Base-by-base conservation (phyloP, 495 filamentous ascomycete species). In the Aspergillus cristatus region DNA sequence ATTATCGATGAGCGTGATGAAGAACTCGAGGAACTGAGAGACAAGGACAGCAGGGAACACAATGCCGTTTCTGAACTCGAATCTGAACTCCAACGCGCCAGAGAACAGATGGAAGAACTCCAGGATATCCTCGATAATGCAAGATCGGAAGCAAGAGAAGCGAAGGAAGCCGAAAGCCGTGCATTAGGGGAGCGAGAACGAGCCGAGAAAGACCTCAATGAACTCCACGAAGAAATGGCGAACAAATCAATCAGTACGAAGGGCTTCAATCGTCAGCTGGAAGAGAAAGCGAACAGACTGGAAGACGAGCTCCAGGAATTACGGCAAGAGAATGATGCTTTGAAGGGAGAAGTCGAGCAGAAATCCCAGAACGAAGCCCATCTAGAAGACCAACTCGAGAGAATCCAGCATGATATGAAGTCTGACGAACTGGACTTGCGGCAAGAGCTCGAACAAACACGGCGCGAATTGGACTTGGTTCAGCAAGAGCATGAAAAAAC, bases 171-270 rank as follows among this genome's bases (percentile, higher is more conserved):
- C 35, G 59, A 79, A 8, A 66, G 83, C 34, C 63, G 74, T 20
- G 81, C 82, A n/a, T 38, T 75, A n/a, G 55, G 70, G 14, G 72
- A 79, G 34, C 84, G 81, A 32, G 49, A 60, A 6, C 56, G 62
- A 16, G 62, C 62, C 0, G 69, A 74, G 39, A 55, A 65, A 13
- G 62, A 77, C 34, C 54, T 73, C 15, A 59, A 64, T 30, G 65
- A 87, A 53, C 57, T 91, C 14, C 80, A 80, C 34, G 79, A 84
- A 32, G 83, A 90, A 46, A 76, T 87, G 68, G 69, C 79, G 6
- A 79, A 87, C 53, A 88, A 85, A 51, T 86, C 82, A 0, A 71
- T 88, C 37, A 79, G 74, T 15, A 81, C 81, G 18, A 88, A 81
- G 52, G 81, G 79, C n/a, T 66, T 85, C 11, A 80, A 75, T 33